phyloP scores from a whole-genome alignment of 768 basidiomycete species.

The Tulasnella sp. region DNA sequence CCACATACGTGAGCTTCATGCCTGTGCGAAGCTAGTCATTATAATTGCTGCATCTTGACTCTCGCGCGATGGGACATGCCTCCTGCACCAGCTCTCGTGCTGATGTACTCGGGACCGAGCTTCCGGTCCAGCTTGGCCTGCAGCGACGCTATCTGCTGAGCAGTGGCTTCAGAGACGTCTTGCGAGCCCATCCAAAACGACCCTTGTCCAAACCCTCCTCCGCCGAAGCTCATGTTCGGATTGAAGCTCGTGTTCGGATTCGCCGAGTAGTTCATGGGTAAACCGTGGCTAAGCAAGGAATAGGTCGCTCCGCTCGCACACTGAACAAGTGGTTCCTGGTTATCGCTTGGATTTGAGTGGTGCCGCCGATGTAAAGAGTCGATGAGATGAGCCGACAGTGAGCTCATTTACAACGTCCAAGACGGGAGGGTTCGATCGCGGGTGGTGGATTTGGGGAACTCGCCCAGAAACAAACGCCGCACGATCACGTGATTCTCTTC shows the following conservation, averaged over 20 bases:
- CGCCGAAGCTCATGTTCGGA: background rate
- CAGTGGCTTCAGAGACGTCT: slow-evolving; percentile 49
- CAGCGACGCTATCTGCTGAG: slow-evolving; percentile 53
- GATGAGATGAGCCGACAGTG: background rate
- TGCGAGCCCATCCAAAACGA: slow-evolving; percentile 13
- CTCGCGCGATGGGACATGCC: slow-evolving; percentile 17
- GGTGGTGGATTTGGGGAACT: background rate
- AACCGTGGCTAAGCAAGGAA: background rate
- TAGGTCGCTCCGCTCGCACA: background rate
- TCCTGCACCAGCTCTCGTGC: slow-evolving; percentile 76
- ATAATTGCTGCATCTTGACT: no score
- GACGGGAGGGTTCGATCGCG: background rate
- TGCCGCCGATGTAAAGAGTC: background rate
- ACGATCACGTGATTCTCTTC: background rate
- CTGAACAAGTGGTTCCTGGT: background rate
- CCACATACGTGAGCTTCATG: slow-evolving; percentile 82
- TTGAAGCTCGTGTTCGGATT: background rate
- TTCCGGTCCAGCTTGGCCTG: slow-evolving; percentile 77
- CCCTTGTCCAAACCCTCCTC: background rate
- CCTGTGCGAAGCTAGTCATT: slow-evolving; percentile 34
- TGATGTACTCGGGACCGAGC: slow-evolving; percentile 90
- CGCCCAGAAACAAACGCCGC: background rate
- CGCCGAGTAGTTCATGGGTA: background rate
- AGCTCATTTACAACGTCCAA: background rate
- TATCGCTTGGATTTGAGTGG: background rate